Base-by-base conservation (phyloP, 1,139 yeast species). In the Yarrowia galli region DNA sequence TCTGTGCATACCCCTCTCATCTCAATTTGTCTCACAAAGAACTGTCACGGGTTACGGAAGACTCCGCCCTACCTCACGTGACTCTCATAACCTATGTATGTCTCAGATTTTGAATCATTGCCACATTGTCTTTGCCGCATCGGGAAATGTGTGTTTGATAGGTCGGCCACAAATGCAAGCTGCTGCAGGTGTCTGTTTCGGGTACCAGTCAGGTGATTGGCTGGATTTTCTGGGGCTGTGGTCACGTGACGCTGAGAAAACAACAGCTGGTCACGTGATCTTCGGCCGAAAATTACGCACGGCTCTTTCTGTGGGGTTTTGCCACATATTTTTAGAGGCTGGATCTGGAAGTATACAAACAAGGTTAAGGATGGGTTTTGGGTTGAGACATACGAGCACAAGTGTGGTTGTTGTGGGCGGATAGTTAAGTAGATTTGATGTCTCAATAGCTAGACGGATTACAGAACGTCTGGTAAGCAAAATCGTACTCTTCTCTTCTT, bases 91-190 rank as follows among this genome's bases (percentile, higher is more conserved):
- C 32, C 32, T 25, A 3, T 7, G 7, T 3, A 7, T 28, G 32
- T 28, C 32, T 28, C 8, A 28, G 6, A 8, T 13, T 18, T 13
- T 43, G 32, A 1, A 1, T 36, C 36, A 36, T 25, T 10, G 9
- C 22, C n/a, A 8, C 54, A 49, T 49, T 49, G 38, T 12, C 10
- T 12, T 13, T 7, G 18, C 38, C 54, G n/a, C 28, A 49, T n/a
- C 36, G 18, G 54, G 54, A 22, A 49, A 49, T 49, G 23, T 18
- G 32, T 28, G 53, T 15, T n/a, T n/a, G 36, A 9, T 7, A 1
- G 25, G 53, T 25, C 16, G 36, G 38, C 54, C 54, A 49, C 54
- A 49, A n/a, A 28, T 49, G 54, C 54, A 49, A 3, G 23, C 5
- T 10, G 38, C 22, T 28, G 54, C 53, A 48, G 54, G 38, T 2